phyloP scores from a whole-genome alignment of 169 alveolate genomes.

The Perkinsus marinus region DNA sequence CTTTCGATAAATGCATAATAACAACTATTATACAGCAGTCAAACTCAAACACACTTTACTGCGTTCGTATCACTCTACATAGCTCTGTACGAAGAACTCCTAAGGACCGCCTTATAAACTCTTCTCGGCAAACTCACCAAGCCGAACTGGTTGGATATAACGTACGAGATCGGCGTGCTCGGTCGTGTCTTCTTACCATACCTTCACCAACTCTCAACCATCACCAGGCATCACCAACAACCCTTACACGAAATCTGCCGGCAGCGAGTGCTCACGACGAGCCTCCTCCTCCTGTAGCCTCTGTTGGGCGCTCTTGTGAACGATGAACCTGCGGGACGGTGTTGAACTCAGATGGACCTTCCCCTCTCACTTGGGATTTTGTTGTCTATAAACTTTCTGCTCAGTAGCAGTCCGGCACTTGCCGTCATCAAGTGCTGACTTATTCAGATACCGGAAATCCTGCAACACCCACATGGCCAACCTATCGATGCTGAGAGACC shows the following conservation, averaged over 20 bases:
- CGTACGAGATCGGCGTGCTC: neutral
- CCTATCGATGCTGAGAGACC: neutral
- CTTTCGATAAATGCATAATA: too few species aligned
- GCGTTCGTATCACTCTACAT: too few species aligned
- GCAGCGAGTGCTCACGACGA: neutral
- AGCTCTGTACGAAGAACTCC: too few species aligned
- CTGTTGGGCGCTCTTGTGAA: neutral
- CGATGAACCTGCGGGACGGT: neutral
- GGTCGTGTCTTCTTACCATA: neutral
- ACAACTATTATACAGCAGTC: too few species aligned
- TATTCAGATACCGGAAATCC: neutral
- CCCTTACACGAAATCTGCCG: neutral
- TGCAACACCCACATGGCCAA: neutral
- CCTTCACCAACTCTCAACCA: too few species aligned
- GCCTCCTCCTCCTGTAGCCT: neutral
- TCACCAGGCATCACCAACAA: neutral
- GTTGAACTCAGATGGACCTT: too few species aligned
- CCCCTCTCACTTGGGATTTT: neutral
- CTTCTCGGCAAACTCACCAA: too few species aligned
- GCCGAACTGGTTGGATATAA: neutral
- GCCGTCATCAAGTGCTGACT: neutral
- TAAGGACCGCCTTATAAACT: too few species aligned
- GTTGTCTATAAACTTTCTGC: neutral
- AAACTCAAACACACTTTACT: too few species aligned
- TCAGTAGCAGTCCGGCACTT: neutral